Evolutionary conservation across 2,329 filamentous ascomycete genomes (phyloP).

Genomic region (Pseudopyricularia cyperi): DNA sequence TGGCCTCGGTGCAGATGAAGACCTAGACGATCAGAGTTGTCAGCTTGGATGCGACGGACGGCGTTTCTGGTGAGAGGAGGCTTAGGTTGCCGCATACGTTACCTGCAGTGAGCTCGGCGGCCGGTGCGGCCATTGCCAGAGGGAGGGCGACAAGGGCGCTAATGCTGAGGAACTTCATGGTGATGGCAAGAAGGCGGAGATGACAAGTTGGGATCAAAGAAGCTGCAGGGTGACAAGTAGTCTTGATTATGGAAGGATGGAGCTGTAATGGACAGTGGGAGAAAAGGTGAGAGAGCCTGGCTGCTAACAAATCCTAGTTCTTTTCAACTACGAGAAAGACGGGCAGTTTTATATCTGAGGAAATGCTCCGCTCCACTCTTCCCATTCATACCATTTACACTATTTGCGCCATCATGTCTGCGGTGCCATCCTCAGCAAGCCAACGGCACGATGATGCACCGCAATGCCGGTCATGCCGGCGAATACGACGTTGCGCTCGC

Average conservation of each 20-base stretch:
- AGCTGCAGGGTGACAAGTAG: too few species aligned
- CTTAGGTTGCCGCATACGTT: neutral
- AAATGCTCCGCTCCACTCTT: too few species aligned
- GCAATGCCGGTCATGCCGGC: neutral
- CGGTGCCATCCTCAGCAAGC: too few species aligned
- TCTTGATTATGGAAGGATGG: neutral
- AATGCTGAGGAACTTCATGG: neutral
- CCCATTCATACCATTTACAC: too few species aligned
- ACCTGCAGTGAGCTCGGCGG: neutral
- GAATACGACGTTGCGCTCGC: neutral
- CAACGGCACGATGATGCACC: neutral
- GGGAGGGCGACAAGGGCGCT: neutral
- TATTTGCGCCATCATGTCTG: too few species aligned
- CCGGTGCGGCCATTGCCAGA: neutral
- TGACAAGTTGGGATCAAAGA: neutral
- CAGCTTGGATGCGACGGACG: neutral
- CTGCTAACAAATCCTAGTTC: too few species aligned
- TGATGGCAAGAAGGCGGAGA: neutral
- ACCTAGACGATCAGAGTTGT: neutral
- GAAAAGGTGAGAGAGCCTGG: neutral
- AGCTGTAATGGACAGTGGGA: neutral
- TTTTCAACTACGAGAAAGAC: neutral
- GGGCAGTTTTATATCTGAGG: neutral
- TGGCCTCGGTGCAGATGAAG: neutral
- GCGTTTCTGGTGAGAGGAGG: neutral